These are phyloP conservation scores for Pyricularia pennisetigena DNA, from an alignment of 2,329 filamentous ascomycete species.

Conservation along the genomic window DNA sequence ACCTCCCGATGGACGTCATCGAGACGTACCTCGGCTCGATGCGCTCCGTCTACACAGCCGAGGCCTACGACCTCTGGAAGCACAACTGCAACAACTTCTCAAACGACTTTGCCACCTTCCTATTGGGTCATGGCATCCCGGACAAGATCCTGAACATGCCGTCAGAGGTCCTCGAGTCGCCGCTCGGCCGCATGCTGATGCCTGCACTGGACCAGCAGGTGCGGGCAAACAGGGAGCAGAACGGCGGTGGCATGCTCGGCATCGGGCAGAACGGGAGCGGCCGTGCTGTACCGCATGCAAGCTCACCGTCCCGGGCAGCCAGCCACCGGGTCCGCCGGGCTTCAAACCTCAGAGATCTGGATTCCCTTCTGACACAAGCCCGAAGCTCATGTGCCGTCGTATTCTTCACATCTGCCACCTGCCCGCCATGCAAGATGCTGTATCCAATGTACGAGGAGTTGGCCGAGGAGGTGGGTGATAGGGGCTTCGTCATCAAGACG, in stretches of 20 bases:
- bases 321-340: conserved; percentile 44
- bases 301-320: background rate
- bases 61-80: conserved; percentile 80
- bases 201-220: conserved; percentile 53
- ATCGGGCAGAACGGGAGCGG: conserved; percentile 17
- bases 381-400: conserved; percentile 64
- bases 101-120: conserved; percentile 82
- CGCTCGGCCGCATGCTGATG: conserved; percentile 79
- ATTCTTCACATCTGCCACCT: conserved; percentile 88
- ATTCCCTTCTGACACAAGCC: conserved; percentile 49
- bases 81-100: conserved; percentile 99
- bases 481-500: conserved; percentile 69
- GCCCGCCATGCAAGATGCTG: conserved; percentile 71
- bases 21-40: conserved; percentile 82
- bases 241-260: conserved; percentile 25
- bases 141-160: conserved; percentile 79
- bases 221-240: conserved; percentile 34
- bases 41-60: conserved; percentile 69
- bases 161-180: conserved; percentile 73
- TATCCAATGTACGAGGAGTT: conserved; percentile 77
- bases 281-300: background rate
- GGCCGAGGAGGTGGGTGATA: conserved; percentile 59
- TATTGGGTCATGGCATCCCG: conserved; percentile 82
- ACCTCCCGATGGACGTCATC: conserved; percentile 71
- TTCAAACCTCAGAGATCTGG: conserved; percentile 47